Evolutionary conservation across 1,139 yeast genomes (phyloP).

Genomic region (Diutina rugosa): DNA sequence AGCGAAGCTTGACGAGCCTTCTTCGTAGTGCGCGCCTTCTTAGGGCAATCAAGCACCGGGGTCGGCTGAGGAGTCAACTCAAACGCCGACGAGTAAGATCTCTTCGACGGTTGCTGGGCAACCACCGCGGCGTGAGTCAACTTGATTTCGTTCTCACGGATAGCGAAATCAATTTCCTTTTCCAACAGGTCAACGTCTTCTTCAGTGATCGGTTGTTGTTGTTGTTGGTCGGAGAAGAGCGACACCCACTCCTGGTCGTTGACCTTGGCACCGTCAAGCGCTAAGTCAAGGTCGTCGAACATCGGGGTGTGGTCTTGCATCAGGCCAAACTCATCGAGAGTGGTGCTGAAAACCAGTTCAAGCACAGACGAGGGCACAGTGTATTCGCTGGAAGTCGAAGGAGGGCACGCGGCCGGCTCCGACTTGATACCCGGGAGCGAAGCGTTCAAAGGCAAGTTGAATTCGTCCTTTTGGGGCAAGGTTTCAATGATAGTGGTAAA

Average conservation of each 20-base stretch:
- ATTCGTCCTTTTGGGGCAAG: not conserved
- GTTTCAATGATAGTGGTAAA: slow-evolving; percentile 1
- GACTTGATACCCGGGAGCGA: not conserved
- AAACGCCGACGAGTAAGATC: not conserved
- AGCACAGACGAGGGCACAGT: slow-evolving; percentile 17
- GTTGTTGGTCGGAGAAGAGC: slow-evolving; percentile 30
- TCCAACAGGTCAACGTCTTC: slow-evolving; percentile 3
- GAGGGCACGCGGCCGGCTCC: not conserved
- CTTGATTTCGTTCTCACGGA: slow-evolving; percentile 1
- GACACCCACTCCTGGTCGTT: slow-evolving; percentile 51
- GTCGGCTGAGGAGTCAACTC: not conserved
- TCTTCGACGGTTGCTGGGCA: not conserved
- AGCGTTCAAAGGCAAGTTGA: not conserved
- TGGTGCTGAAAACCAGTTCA: slow-evolving; percentile 46
- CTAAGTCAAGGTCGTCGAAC: slow-evolving; percentile 45
- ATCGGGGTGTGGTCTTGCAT: slow-evolving; percentile 40
- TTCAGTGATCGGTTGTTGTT: slow-evolving; percentile 5
- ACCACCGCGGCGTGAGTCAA: slow-evolving; percentile 2
- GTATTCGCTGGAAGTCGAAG: not conserved
- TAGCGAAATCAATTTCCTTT: not conserved
- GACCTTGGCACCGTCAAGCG: slow-evolving; percentile 32
- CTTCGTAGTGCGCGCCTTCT: slow-evolving; percentile 33
- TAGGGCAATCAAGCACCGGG: slow-evolving; percentile 3
- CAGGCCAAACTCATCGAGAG: slow-evolving; percentile 19
- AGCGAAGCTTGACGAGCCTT: slow-evolving; percentile 42